Conservation (phyloP, 192 early-diverging fungal genomes). For the Jimgerdemannia flammicorona region DNA sequence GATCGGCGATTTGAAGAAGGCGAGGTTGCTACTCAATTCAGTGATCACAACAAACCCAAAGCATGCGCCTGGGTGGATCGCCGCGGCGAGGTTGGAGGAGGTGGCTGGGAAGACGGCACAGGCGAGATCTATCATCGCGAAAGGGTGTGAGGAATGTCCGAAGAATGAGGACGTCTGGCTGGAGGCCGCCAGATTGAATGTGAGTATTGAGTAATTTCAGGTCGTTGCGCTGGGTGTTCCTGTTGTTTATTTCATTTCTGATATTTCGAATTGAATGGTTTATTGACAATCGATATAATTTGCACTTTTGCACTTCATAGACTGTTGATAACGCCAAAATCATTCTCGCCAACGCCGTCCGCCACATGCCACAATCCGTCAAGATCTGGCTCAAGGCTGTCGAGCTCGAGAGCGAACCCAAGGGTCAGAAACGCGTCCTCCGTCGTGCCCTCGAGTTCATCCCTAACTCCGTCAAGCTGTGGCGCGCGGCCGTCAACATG, state of each 20-base stretch:
- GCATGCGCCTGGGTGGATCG: constrained; percentile 98
- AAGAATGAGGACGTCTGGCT: constrained; percentile 97
- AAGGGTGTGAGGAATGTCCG: constrained; percentile 94
- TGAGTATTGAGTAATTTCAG: constrained; percentile 1
- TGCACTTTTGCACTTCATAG: constrained; percentile 7
- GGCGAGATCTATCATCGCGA: constrained; percentile 83
- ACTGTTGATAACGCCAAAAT: constrained; percentile 79
- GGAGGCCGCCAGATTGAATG: constrained; percentile 88
- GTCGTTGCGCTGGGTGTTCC: background rate
- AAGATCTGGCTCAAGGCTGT: constrained; percentile 90
- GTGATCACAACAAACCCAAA: constrained; percentile 94
- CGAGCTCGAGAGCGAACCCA: constrained; percentile 75
- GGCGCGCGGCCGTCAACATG: constrained; percentile 88
- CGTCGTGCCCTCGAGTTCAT: constrained; percentile 91
- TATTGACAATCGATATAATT: background rate
- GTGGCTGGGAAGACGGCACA: constrained; percentile 75
- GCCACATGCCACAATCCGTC: constrained; percentile 87
- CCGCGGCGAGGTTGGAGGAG: constrained; percentile 95
- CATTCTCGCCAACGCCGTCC: constrained; percentile 87
- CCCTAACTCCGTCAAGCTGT: constrained; percentile 86
- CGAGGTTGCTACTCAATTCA: constrained; percentile 81
- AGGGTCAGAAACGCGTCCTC: constrained; percentile 76
- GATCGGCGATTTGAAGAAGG: constrained; percentile 86
- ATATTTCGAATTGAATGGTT: too few relatives aligned
- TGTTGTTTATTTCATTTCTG: background rate